Conservation (phyloP, 2,329 filamentous ascomycete species). For the Cladobotryum protrusum region DNA sequence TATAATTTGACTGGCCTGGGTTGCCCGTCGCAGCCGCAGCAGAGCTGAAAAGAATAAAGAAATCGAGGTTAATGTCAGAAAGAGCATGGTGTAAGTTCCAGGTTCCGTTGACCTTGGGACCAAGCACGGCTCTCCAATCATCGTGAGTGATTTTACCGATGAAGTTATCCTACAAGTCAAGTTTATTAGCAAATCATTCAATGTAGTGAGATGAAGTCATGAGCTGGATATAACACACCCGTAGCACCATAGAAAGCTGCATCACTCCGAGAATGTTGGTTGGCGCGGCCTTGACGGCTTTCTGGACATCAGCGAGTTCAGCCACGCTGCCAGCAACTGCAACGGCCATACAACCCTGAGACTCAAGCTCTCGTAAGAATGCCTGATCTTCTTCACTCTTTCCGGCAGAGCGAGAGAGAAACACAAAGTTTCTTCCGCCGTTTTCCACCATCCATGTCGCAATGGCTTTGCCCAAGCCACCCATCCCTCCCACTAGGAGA, state of each 20-base stretch:
- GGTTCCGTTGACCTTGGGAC: slow-evolving; percentile 26
- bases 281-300: slow-evolving; percentile 5
- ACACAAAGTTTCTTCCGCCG: slow-evolving; percentile 23
- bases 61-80: slow-evolving; percentile 18
- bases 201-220: slow-evolving; percentile 23
- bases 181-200: too few relatives aligned
- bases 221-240: neutral
- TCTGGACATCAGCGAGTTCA: slow-evolving; percentile 5
- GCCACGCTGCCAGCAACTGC: slow-evolving; percentile 16
- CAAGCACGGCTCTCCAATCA: slow-evolving; percentile 19
- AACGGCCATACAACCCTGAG: slow-evolving; percentile 11
- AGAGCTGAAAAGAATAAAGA: slow-evolving; percentile 30
- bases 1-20: slow-evolving; percentile 32
- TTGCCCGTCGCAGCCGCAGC: slow-evolving; percentile 25
- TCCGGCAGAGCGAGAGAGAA: slow-evolving; percentile 13
- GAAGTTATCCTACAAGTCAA: neutral
- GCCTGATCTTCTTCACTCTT: neutral
- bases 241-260: slow-evolving; percentile 31
- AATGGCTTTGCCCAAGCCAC: slow-evolving; percentile 15
- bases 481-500: slow-evolving; percentile 16
- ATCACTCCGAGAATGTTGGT: slow-evolving; percentile 29
- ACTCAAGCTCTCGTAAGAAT: slow-evolving; percentile 16
- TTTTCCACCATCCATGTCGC: slow-evolving; percentile 13
- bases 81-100: slow-evolving; percentile 25
- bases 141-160: slow-evolving; percentile 25